A percentile compares a stretch with the other conserved stretches of the same genome.
phyloP scores from a whole-genome alignment of 306 rosid species.

The Neltuma alba region DNA sequence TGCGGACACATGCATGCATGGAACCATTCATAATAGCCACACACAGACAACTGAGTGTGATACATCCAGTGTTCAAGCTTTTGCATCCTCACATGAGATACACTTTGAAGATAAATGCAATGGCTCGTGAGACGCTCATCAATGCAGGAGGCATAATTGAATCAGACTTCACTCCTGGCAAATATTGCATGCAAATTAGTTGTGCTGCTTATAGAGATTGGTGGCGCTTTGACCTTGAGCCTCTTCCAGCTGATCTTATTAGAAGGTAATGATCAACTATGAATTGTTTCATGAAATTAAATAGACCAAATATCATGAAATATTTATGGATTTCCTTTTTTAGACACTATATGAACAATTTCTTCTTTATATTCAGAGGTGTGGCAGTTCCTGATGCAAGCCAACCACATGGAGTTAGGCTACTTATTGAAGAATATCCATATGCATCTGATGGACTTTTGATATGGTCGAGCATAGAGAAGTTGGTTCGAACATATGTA shows the following conservation, averaged over 20 bases:
- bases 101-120: slow-evolving; percentile 16
- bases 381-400: slow-evolving; percentile 41
- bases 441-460: slow-evolving; percentile 56
- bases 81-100: slow-evolving; percentile 25
- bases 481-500: slow-evolving; percentile 44
- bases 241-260: slow-evolving; percentile 49
- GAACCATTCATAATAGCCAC: slow-evolving; percentile 24
- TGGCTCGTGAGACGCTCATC: slow-evolving; percentile 18
- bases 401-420: slow-evolving; percentile 39
- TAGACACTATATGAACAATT: not conserved
- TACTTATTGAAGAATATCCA: slow-evolving; percentile 54
- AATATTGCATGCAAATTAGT: slow-evolving; percentile 5
- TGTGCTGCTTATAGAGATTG: slow-evolving; percentile 18
- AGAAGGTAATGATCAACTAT: slow-evolving; percentile 36
- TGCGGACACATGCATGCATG: slow-evolving; percentile 31
- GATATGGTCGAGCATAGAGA: slow-evolving; percentile 51
- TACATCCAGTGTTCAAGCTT: slow-evolving; percentile 55
- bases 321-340: not conserved
- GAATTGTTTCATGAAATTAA: too few relatives aligned
- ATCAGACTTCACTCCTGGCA: slow-evolving; percentile 7
- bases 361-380: slow-evolving; percentile 33
- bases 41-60: slow-evolving; percentile 52
- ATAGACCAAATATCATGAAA: too few relatives aligned
- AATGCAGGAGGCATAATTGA: slow-evolving; percentile 7
- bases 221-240: slow-evolving; percentile 33